Evolutionary conservation across 202 grass and related monocot species (phyloP).

Genomic region (Sporobolus alterniflorus): DNA sequence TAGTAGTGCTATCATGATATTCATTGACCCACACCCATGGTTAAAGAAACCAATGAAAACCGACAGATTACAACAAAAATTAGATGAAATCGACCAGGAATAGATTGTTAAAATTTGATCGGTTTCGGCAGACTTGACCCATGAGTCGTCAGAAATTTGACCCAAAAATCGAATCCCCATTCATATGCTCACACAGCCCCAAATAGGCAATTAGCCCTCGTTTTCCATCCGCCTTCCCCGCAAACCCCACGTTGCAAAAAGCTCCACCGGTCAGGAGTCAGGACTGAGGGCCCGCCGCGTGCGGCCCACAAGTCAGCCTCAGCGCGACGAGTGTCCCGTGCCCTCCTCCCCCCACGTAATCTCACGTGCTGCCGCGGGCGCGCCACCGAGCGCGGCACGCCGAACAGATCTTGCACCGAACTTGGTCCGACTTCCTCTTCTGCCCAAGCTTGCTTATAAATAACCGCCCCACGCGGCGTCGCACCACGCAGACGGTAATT

Average conservation of each 20-base stretch:
- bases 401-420: slow-evolving; percentile 27
- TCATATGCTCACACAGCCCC: neutral
- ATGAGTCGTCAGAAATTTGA: too few relatives aligned
- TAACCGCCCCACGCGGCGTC: neutral
- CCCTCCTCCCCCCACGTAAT: neutral
- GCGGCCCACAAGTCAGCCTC: slow-evolving; percentile 36
- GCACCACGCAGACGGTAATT: neutral
- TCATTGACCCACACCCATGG: neutral
- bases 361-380: slow-evolving; percentile 40
- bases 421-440: neutral
- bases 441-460: slow-evolving; percentile 38
- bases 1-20: neutral
- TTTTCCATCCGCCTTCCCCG: slow-evolving; percentile 22
- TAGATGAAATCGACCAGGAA: too few relatives aligned
- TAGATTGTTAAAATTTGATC: too few relatives aligned
- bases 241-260: slow-evolving; percentile 28
- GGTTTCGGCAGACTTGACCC: too few relatives aligned
- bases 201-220: neutral
- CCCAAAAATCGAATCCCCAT: too few relatives aligned
- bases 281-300: neutral
- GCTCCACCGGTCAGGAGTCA: neutral
- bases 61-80: too few relatives aligned
- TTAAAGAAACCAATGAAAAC: neutral
- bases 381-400: slow-evolving; percentile 11
- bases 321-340: neutral